Percentiles rank a stretch among this genome's conserved stretches.
Evolutionary conservation across 148 eudicot genomes (phyloP).

Genomic region (Fagopyrum homotropicum): DNA sequence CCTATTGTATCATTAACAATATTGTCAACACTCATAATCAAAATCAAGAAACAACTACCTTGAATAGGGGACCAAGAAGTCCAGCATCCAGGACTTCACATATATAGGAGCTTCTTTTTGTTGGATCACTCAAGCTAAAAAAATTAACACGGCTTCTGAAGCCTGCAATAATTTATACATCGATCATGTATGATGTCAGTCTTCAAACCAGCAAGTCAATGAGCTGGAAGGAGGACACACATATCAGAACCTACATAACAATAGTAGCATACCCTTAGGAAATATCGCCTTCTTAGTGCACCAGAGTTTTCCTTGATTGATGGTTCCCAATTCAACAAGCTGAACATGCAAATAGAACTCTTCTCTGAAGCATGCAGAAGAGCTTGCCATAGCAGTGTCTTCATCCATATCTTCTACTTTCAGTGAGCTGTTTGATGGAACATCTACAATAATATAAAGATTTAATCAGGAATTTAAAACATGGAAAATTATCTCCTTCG

Average conservation of each 20-base stretch:
- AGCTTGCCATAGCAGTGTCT: constrained; percentile 4
- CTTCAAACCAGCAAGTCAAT: neutral
- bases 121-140: constrained; percentile 27
- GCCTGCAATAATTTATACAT: constrained; percentile 25
- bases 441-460: constrained; percentile 12
- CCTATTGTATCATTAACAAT: neutral
- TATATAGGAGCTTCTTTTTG: constrained; percentile 29
- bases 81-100: constrained; percentile 45
- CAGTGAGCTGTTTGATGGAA: constrained; percentile 16
- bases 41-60: constrained; percentile 25
- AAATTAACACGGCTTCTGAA: constrained; percentile 45
- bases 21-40: neutral
- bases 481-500: neutral
- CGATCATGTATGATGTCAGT: neutral
- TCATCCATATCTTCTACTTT: constrained; percentile 23
- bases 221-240: neutral
- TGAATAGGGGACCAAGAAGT: constrained; percentile 49
- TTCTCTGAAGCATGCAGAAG: constrained; percentile 10
- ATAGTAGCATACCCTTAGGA: constrained; percentile 34
- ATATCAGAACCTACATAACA: neutral
- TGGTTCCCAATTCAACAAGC: constrained; percentile 29
- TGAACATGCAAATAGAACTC: constrained; percentile 18
- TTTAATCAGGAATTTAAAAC: neutral
- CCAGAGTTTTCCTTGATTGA: constrained; percentile 38
- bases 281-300: constrained; percentile 51